Evolutionary conservation across 2,329 filamentous ascomycete species (phyloP).

Genomic region (Penicillium sp.): DNA sequence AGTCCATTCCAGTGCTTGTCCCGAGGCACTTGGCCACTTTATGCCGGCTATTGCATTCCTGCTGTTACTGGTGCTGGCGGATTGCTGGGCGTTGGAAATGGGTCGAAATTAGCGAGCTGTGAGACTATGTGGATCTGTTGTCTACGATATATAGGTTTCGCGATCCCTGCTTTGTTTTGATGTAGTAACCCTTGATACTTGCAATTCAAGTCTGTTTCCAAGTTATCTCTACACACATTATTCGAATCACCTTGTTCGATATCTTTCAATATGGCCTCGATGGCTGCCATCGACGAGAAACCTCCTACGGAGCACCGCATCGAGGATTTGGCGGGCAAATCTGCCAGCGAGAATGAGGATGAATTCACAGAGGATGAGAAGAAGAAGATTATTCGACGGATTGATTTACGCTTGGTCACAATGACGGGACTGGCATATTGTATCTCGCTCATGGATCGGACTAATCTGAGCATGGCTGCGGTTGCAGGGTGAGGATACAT

Average conservation of each 20-base stretch:
- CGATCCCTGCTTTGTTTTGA: background rate
- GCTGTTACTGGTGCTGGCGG: background rate
- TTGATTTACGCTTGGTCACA: slow-evolving; percentile 67
- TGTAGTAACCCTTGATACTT: background rate
- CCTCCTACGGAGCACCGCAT: slow-evolving; percentile 14
- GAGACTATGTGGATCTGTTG: background rate
- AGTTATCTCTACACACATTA: no score
- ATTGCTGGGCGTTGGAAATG: background rate
- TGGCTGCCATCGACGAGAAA: slow-evolving; percentile 18
- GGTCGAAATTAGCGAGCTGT: slow-evolving; percentile 5
- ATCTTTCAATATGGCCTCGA: background rate
- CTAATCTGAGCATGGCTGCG: slow-evolving; percentile 67
- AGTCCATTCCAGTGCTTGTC: background rate
- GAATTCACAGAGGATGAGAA: slow-evolving; percentile 54
- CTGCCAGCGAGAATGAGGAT: slow-evolving; percentile 12
- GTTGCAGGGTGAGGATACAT: slow-evolving; percentile 61
- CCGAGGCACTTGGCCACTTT: slow-evolving; percentile 13
- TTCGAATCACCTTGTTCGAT: background rate
- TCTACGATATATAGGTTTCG: background rate
- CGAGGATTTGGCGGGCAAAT: slow-evolving; percentile 16
- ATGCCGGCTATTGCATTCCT: slow-evolving; percentile 13
- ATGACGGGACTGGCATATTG: slow-evolving; percentile 71
- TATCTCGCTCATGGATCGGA: slow-evolving; percentile 75
- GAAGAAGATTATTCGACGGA: slow-evolving; percentile 65
- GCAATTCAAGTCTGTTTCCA: background rate